phyloP scores from a whole-genome alignment of 2,329 filamentous ascomycete genomes.

The Bipolaris gigantea region DNA sequence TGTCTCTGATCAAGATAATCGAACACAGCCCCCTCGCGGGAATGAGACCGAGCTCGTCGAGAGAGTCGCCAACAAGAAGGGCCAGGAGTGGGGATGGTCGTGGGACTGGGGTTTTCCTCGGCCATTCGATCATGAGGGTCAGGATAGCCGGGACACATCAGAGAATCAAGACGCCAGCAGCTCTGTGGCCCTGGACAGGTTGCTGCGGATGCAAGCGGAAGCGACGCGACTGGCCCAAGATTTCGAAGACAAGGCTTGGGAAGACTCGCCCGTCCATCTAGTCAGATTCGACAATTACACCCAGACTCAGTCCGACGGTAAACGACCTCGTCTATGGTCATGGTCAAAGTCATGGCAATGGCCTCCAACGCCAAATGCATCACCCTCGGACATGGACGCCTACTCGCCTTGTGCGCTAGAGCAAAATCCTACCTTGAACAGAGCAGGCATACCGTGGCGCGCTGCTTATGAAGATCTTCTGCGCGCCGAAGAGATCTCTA shows the following conservation, averaged over 20 bases:
- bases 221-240: slow-evolving; percentile 10
- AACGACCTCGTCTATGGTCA: slow-evolving; percentile 10
- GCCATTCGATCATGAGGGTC: slow-evolving; percentile 26
- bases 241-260: slow-evolving; percentile 11
- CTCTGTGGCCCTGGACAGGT: not conserved
- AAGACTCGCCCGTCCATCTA: not conserved
- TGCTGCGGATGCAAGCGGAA: slow-evolving; percentile 11
- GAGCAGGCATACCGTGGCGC: slow-evolving; percentile 52
- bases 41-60: slow-evolving; percentile 29
- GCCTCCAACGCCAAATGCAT: slow-evolving; percentile 19
- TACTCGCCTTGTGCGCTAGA: slow-evolving; percentile 62
- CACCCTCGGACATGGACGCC: slow-evolving; percentile 6
- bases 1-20: slow-evolving; percentile 1
- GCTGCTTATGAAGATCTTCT: slow-evolving; percentile 64
- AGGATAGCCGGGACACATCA: not conserved
- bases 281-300: not conserved
- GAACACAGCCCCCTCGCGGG: not conserved
- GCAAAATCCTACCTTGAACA: slow-evolving; percentile 45
- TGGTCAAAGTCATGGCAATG: slow-evolving; percentile 24
- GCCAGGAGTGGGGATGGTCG: slow-evolving; percentile 40
- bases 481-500: slow-evolving; percentile 36
- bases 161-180: slow-evolving; percentile 4
- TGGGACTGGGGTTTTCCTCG: slow-evolving; percentile 41
- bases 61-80: slow-evolving; percentile 34
- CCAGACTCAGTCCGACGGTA: not conserved